Conservation (phyloP, 768 basidiomycete species). For the Sistotremastrum niveocremeum region DNA sequence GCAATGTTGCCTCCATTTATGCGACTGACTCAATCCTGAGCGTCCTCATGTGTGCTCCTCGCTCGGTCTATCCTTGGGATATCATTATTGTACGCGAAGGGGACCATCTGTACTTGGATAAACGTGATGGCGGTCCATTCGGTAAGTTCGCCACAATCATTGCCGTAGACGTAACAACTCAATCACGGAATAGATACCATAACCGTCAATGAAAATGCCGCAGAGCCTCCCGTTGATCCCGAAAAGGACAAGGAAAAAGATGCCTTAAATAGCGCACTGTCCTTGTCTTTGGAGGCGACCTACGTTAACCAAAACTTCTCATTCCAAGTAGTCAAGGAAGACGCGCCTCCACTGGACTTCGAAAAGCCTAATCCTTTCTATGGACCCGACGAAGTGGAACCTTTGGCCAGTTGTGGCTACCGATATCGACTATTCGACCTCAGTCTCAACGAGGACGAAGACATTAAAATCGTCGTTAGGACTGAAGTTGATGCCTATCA, state of each 20-base stretch:
- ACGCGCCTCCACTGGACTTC: conserved; percentile 52
- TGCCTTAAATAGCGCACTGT: conserved; percentile 86
- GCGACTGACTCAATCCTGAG: conserved; percentile 92
- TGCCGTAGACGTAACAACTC: not conserved
- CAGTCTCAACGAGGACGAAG: conserved; percentile 80
- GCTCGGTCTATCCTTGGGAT: conserved; percentile 98
- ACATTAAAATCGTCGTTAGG: conserved; percentile 79
- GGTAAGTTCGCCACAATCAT: conserved; percentile 18
- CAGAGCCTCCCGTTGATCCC: conserved; percentile 83
- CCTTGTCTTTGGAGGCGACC: conserved; percentile 90
- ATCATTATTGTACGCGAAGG: conserved; percentile 91
- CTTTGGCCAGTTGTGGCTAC: conserved; percentile 91
- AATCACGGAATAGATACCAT: conserved; percentile 45
- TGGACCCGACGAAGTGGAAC: conserved; percentile 83
- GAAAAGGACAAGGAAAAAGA: conserved; percentile 60
- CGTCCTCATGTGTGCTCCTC: conserved; percentile 89
- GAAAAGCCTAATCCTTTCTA: conserved; percentile 93
- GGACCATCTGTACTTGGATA: conserved; percentile 90
- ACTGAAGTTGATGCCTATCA: conserved; percentile 92
- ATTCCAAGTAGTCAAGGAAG: conserved; percentile 86
- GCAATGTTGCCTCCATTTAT: conserved; percentile 76
- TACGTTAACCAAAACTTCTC: conserved; percentile 99
- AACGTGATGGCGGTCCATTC: conserved; percentile 93
- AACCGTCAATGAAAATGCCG: conserved; percentile 97
- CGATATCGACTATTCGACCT: conserved; percentile 93